Conservation (phyloP, 768 basidiomycete genomes). For the Hortiboletus campestris region DNA sequence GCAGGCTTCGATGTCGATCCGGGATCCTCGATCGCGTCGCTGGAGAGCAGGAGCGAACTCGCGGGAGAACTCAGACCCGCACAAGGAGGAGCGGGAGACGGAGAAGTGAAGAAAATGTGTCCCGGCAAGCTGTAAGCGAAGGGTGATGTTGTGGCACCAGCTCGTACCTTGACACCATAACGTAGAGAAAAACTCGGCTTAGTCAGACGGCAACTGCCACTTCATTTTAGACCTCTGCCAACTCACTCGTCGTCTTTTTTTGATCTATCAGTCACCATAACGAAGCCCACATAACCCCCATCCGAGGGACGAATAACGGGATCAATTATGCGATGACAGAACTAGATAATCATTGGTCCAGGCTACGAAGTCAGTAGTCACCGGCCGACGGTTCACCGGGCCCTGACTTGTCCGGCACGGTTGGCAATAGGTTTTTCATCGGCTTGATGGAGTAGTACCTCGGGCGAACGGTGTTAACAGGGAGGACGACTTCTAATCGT, state of each 20-base stretch:
- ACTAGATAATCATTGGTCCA: no score
- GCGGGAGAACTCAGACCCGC: slow-evolving; percentile 10
- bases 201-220: slow-evolving; percentile 33
- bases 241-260: background rate
- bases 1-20: slow-evolving; percentile 23
- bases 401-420: no score
- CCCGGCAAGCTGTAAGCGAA: slow-evolving; percentile 18
- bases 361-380: no score
- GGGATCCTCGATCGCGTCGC: slow-evolving; percentile 20
- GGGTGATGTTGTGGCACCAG: slow-evolving; percentile 3
- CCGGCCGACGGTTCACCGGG: no score
- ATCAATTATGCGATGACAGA: background rate
- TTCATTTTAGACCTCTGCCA: slow-evolving; percentile 2
- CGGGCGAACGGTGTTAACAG: no score
- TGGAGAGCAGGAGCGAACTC: background rate
- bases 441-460: no score
- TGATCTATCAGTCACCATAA: background rate
- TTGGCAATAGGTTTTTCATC: no score
- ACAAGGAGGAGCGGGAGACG: slow-evolving; percentile 2
- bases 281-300: background rate
- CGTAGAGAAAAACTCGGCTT: slow-evolving; percentile 19
- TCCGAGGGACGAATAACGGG: background rate
- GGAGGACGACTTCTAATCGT: no score
- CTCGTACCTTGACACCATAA: slow-evolving; percentile 13
- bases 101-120: slow-evolving; percentile 16